Evolutionary conservation across 139 green algal species (phyloP).

Genomic region (Chlorella vulgaris): DNA sequence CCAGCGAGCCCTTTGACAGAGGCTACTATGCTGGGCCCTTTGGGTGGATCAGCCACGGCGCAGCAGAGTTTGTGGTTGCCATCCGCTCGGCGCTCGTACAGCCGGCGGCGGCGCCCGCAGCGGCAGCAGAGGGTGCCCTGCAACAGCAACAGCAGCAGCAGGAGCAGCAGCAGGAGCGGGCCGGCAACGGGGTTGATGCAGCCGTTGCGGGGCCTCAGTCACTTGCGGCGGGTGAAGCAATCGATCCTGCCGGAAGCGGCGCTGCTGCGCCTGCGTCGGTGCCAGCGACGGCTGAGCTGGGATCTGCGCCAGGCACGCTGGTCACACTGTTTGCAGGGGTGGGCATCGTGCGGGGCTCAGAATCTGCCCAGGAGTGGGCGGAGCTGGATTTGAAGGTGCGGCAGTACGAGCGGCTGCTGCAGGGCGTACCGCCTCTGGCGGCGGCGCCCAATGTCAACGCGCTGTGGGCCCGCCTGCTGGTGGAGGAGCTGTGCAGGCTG

Average conservation of each 20-base stretch:
- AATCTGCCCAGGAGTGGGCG: constrained; percentile 84
- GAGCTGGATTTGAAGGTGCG: constrained; percentile 93
- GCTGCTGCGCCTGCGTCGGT: neutral
- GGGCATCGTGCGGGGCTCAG: constrained; percentile 89
- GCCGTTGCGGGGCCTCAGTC: no score
- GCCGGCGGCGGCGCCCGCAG: neutral
- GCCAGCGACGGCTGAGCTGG: neutral
- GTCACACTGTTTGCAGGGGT: constrained; percentile 93
- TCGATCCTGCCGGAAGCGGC: neutral
- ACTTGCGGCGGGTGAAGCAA: no score
- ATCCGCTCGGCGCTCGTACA: constrained; percentile 94
- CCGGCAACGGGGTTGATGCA: no score
- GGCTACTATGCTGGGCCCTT: constrained; percentile 97
- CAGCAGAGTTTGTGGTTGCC: constrained; percentile 95
- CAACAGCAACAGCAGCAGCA: neutral
- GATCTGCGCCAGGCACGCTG: neutral
- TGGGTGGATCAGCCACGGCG: constrained; percentile 85
- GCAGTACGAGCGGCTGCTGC: constrained; percentile 72
- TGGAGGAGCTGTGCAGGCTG: constrained; percentile 90
- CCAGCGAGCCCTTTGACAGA: constrained; percentile 91
- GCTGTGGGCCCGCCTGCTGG: constrained; percentile 72
- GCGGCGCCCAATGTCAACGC: constrained; percentile 74
- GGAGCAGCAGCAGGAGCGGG: neutral
- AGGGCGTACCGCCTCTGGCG: constrained; percentile 42
- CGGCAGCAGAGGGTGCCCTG: neutral